Percentiles rank a stretch among this genome's conserved stretches.
phyloP scores from a whole-genome alignment of 2,329 filamentous ascomycete species.

The Acephala macrosclerotiorum region DNA sequence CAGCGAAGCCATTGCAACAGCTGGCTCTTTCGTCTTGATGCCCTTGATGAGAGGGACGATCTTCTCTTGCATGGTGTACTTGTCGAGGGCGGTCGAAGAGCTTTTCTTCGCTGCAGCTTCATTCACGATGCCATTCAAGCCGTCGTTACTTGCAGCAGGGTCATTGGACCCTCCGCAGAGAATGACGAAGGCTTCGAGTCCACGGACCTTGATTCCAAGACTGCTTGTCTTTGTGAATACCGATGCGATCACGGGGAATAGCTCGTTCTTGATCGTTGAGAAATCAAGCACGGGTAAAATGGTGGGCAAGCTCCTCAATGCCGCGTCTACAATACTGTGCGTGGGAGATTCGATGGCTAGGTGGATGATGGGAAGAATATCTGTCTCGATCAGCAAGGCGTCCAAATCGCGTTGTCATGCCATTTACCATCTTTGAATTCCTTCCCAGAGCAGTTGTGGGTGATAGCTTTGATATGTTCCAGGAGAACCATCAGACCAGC shows the following conservation, averaged over 20 bases:
- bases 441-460: constrained; percentile 84
- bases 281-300: constrained; percentile 93
- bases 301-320: constrained; percentile 77
- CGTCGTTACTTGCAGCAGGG: constrained; percentile 64
- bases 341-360: constrained; percentile 88
- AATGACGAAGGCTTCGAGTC: constrained; percentile 87
- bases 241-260: constrained; percentile 89
- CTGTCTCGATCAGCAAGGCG: constrained; percentile 53
- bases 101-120: constrained; percentile 59
- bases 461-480: constrained; percentile 79
- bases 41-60: constrained; percentile 87
- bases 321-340: constrained; percentile 86
- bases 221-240: constrained; percentile 95
- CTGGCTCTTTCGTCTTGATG: constrained; percentile 98
- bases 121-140: constrained; percentile 74
- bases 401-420: constrained; percentile 12
- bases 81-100: constrained; percentile 85
- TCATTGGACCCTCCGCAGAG: constrained; percentile 80
- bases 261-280: constrained; percentile 93
- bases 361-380: constrained; percentile 86
- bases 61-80: constrained; percentile 98
- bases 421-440: constrained; percentile 89
- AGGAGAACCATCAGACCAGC: constrained; percentile 91
- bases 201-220: constrained; percentile 91
- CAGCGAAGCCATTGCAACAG: constrained; percentile 93